A percentile compares a stretch with the other conserved stretches of the same genome.
phyloP scores from a whole-genome alignment of 345 rosid genomes.

The Litchi chinensis region DNA sequence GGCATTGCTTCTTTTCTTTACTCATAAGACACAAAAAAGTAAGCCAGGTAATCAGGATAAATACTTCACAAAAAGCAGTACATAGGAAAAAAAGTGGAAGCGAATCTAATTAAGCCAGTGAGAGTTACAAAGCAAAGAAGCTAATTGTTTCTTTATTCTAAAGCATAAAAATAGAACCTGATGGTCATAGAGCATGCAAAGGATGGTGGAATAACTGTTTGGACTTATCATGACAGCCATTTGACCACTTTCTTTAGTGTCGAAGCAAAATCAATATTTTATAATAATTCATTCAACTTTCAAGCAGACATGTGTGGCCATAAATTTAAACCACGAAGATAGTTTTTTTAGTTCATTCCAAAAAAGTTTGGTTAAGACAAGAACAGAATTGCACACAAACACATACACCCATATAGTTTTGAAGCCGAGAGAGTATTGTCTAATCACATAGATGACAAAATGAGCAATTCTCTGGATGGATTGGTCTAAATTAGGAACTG shows the following conservation, averaged over 20 bases:
- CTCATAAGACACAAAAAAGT: not conserved
- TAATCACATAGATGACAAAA: not conserved
- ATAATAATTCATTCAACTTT: no score
- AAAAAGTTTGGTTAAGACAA: no score
- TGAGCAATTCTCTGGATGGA: not conserved
- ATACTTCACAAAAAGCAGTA: not conserved
- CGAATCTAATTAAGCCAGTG: not conserved
- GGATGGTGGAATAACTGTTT: no score
- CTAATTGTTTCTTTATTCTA: constrained; percentile 1
- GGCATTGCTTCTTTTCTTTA: constrained; percentile 8
- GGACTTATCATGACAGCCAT: not conserved
- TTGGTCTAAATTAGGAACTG: no score
- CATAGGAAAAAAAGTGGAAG: not conserved
- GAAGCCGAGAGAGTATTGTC: not conserved
- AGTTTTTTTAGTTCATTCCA: not conserved
- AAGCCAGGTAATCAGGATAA: no score
- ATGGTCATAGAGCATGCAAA: no score
- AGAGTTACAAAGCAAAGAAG: constrained; percentile 1
- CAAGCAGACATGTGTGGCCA: not conserved
- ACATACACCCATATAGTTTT: not conserved
- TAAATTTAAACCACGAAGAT: not conserved
- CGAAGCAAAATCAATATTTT: no score
- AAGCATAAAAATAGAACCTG: not conserved
- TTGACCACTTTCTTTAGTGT: no score
- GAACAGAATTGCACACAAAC: not conserved